Evolutionary conservation across 176 grass and related monocot genomes (phyloP), one percentile per base, ranked within the genome.

Genomic region (Poa pratensis): DNA sequence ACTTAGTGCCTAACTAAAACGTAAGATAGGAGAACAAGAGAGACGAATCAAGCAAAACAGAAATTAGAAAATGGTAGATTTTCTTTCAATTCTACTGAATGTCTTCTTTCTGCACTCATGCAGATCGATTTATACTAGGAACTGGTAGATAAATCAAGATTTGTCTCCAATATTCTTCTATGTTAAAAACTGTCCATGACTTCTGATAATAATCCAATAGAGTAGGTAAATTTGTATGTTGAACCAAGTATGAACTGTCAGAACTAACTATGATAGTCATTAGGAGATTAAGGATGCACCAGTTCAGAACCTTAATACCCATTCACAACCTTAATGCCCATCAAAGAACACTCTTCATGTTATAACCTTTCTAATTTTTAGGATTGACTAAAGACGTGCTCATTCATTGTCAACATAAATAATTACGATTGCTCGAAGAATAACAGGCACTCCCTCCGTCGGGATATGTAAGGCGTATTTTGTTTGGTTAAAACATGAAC

Each of bases 241-340:
- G 7, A 64, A 53, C 54, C 32, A 52, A 27, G 52, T 50, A 63
- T 83, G 10, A 28, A 52, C 20, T 73, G 55, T 59, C 70, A 52
- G 18, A 9, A 45, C 1, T 18, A 76, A 40, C 60, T 64, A 64
- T 64, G 46, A 22, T 54, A 40, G 13, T 68, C 26, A 40, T 68
- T 35, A 76, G 5, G 46, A 27, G 32, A 76, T 14, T n/a, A 72
- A 40, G 48, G 26, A 69, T 69, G 49, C 62, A 14, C 66, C 66
- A 73, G 51, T 39, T 43, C 42, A 43, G 8, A 73, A 51, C 62
- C 14, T 55, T 52, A n/a, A 64, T 50, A 14, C 66, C 66, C 63
- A 62, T 39, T 43, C 42, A 43, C 42, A 73, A 51, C 62, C 14
- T 55, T 52, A n/a, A 53, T 50, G 53, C 74, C 74, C 66, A 86